A percentile compares a stretch with the other conserved stretches of the same genome.
These are phyloP conservation scores for Beauveria varroae DNA, from an alignment of 2,329 filamentous ascomycete species.

Conservation along the genomic window DNA sequence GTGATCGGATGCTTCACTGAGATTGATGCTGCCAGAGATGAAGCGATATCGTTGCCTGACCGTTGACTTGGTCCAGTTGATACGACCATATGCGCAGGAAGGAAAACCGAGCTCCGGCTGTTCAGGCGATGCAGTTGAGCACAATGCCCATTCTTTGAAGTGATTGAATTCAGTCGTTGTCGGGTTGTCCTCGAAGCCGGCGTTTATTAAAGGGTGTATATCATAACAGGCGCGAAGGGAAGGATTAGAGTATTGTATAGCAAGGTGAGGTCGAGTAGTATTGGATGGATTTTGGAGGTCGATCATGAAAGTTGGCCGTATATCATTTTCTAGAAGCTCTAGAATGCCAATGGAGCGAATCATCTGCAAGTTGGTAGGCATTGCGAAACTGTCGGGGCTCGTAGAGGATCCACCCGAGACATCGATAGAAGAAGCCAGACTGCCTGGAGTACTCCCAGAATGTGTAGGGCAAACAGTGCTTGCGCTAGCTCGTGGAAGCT, in stretches of 20 bases:
- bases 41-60: slow-evolving; percentile 62
- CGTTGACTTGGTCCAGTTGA: slow-evolving; percentile 64
- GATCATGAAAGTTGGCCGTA: slow-evolving; percentile 68
- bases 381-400: slow-evolving; percentile 44
- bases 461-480: slow-evolving; percentile 38
- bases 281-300: slow-evolving; percentile 56
- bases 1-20: slow-evolving; percentile 24
- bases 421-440: slow-evolving; percentile 46
- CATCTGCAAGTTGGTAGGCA: slow-evolving; percentile 43
- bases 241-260: slow-evolving; percentile 61
- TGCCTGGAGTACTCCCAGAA: slow-evolving; percentile 44
- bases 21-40: slow-evolving; percentile 47
- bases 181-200: slow-evolving; percentile 36
- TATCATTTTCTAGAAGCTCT: slow-evolving; percentile 70
- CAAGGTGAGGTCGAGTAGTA: slow-evolving; percentile 44
- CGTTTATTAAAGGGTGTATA: slow-evolving; percentile 49
- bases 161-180: slow-evolving; percentile 43
- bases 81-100: slow-evolving; percentile 54
- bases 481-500: slow-evolving; percentile 47
- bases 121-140: slow-evolving; percentile 44
- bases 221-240: slow-evolving; percentile 52
- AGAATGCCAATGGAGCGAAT: slow-evolving; percentile 59
- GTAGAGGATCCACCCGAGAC: slow-evolving; percentile 37
- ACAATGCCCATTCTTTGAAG: slow-evolving; percentile 65
- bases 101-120: slow-evolving; percentile 44